Base-by-base conservation (phyloP, 352 stramenopile genomes). In the Globisporangium perplexum region DNA sequence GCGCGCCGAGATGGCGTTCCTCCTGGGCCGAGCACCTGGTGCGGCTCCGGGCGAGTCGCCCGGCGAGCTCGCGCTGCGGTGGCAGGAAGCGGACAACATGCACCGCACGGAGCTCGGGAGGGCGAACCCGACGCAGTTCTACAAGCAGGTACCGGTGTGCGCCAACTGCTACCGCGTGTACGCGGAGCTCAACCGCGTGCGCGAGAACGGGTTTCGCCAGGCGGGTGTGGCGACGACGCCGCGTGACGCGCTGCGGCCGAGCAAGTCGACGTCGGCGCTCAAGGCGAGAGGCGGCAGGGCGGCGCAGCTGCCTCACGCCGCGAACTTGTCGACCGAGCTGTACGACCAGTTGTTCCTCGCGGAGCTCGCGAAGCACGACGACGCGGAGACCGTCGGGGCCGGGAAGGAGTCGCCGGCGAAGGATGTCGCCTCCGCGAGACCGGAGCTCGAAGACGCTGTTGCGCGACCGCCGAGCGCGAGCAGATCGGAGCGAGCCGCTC, bases 71-170 rank as follows among this genome's bases (percentile, higher is more conserved):
- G 63, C 56, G 5, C 52, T 87, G 17, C 57, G 72, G 41, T 93
- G 79, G 82, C 74, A 86, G 55, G 79, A 88, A 47, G 67, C 72
- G 1, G 79, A 90, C 41, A 84, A 74, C 22, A 58, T 83, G 7
- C 63, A 85, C 17, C 75, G 79, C 10, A 76, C 72, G 53, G 74
- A 90, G 47, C 55, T 93, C 7, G 83, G 80, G 0, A 71, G 79
- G 0, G 56, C 64, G 1, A 88, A 93, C 15, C 80, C 83, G 23
- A 71, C 60, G 15, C 70, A 77, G 24, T 93, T 86, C 47, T 91
- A 93, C 66, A 90, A 89, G 55, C 83, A 89, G 63, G 78, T 88
- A 10, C 39, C 54, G 0, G 78, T 93, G 11, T 93, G 83, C 30
- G 36, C 60, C 18, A 91, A 93, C 50, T 93, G 83, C 55, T 74